Base-by-base conservation (phyloP, 2,329 filamentous ascomycete species). In the Claviceps spartinae region DNA sequence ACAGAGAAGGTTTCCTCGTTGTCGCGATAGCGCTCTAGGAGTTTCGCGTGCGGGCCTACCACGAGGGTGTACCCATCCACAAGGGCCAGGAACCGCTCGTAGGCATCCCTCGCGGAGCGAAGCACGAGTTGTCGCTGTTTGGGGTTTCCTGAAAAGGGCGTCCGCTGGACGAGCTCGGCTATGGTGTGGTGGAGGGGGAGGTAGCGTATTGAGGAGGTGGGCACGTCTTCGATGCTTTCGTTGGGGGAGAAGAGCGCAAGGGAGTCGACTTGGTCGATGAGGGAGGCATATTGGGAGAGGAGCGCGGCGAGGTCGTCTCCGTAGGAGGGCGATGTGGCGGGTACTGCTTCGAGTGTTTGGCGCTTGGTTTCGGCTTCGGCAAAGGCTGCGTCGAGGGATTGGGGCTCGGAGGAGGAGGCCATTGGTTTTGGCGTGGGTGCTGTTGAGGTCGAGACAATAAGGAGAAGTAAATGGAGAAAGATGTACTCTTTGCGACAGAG, bases 181-280 rank as follows among this genome's bases (percentile, higher is more conserved):
- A 93, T 72, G 61, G 84, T 79, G 66, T 83, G 88, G 66, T 85
- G 77, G 55, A 90, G 78, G 22, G 88, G 77, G 55, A 98, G 77
- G 66, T 91, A 95, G 69, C 88, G 88, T 36, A 98, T 71, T 62
- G 95, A 84, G n/a, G 78, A 76, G 1, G 91, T 94, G 14, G 86
- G 74, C 36, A 96, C 72, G 69, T 98, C 93, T 55, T 98, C 93
- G 41, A 91, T 69, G 1, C 79, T 78, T 67, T 98, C 93, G 68
- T 98, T 98, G 38, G 82, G 76, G 59, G 88, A 95, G 76, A 97
- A 97, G 50, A 98, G 74, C 0, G 86, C 84, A 26, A 93, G 74
- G 54, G 81, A 76, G 57, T 80, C 74, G 57, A 87, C 80, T 52
- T 86, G 78, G 54, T 79, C 72, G 54, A 85, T 74, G 66, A 86